Evolutionary conservation across 306 rosid genomes (phyloP).

Genomic region (Acacia confusa): DNA sequence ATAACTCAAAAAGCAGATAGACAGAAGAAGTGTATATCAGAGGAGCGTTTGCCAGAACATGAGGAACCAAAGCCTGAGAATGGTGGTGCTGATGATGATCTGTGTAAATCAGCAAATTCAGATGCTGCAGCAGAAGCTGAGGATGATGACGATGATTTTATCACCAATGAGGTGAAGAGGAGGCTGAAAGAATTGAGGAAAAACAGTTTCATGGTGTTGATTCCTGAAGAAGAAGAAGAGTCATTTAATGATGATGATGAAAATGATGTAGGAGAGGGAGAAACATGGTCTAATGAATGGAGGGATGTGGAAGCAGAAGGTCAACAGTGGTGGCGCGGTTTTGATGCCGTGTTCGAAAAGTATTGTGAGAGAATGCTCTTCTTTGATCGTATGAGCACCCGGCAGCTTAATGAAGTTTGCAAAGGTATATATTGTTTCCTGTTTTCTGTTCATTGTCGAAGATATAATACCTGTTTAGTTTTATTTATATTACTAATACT

Average conservation of each 20-base stretch:
- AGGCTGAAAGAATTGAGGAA: slow-evolving; percentile 91
- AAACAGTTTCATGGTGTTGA: slow-evolving; percentile 94
- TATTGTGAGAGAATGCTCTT: slow-evolving; percentile 88
- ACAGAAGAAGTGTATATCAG: slow-evolving; percentile 44
- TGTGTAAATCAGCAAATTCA: slow-evolving; percentile 48
- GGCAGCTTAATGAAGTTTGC: slow-evolving; percentile 57
- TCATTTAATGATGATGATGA: slow-evolving; percentile 74
- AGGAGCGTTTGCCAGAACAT: slow-evolving; percentile 44
- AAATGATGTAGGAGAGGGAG: slow-evolving; percentile 54
- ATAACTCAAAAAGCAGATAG: slow-evolving; percentile 56
- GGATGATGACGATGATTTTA: slow-evolving; percentile 81
- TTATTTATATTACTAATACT: no score
- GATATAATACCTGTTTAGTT: not conserved
- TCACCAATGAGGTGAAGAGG: slow-evolving; percentile 85
- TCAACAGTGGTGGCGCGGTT: slow-evolving; percentile 96
- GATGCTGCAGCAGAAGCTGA: slow-evolving; percentile 66
- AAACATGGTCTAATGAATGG: slow-evolving; percentile 72
- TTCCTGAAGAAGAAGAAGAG: slow-evolving; percentile 91
- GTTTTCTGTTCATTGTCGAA: not conserved
- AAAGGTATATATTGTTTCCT: slow-evolving; percentile 44
- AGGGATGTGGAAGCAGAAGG: slow-evolving; percentile 98
- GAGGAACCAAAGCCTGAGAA: slow-evolving; percentile 52
- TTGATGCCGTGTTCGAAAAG: slow-evolving; percentile 80
- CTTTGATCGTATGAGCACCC: slow-evolving; percentile 74
- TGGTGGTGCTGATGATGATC: slow-evolving; percentile 36